These are phyloP conservation scores for Clavariopsis aquatica DNA, from an alignment of 495 filamentous ascomycete genomes.

Conservation along the genomic window DNA sequence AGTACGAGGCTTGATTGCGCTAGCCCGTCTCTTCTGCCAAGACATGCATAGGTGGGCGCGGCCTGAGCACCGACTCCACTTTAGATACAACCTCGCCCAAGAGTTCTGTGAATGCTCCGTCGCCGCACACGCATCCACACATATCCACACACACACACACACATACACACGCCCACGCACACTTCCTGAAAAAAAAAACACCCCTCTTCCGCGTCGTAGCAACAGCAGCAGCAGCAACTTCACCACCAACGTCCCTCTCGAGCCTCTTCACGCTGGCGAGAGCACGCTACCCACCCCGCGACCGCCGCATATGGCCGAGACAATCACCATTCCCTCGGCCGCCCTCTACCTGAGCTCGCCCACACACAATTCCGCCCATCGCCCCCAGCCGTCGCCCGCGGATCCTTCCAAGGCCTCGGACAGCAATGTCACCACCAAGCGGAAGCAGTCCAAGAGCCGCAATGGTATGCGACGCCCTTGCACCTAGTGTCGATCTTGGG, in stretches of 20 bases:
- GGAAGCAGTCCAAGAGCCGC: slow-evolving; percentile 80
- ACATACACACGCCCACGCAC: neutral
- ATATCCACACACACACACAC: neutral
- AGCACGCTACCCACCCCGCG: neutral
- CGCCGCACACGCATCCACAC: too few species aligned
- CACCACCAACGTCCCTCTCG: neutral
- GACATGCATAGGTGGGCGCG: neutral
- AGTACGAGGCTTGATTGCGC: neutral
- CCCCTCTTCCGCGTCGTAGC: neutral
- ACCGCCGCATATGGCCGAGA: slow-evolving; percentile 50
- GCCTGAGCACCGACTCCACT: slow-evolving; percentile 28
- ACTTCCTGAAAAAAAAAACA: neutral
- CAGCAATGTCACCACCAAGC: slow-evolving; percentile 51
- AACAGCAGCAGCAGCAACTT: neutral
- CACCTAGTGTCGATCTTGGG: slow-evolving; percentile 16
- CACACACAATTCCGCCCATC: slow-evolving; percentile 44
- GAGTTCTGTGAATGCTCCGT: neutral
- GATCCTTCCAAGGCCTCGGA: slow-evolving; percentile 21
- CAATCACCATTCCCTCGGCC: slow-evolving; percentile 65
- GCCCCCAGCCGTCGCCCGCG: slow-evolving; percentile 40
- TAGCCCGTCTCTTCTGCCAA: neutral
- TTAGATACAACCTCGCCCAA: slow-evolving; percentile 30
- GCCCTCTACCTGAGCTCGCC: slow-evolving; percentile 58
- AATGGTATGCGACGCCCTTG: slow-evolving; percentile 61
- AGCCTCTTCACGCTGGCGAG: slow-evolving; percentile 1